Evolutionary conservation across 768 basidiomycete species (phyloP), one percentile per base, ranked within the genome.

Genomic region (Lactarius akahatsu): DNA sequence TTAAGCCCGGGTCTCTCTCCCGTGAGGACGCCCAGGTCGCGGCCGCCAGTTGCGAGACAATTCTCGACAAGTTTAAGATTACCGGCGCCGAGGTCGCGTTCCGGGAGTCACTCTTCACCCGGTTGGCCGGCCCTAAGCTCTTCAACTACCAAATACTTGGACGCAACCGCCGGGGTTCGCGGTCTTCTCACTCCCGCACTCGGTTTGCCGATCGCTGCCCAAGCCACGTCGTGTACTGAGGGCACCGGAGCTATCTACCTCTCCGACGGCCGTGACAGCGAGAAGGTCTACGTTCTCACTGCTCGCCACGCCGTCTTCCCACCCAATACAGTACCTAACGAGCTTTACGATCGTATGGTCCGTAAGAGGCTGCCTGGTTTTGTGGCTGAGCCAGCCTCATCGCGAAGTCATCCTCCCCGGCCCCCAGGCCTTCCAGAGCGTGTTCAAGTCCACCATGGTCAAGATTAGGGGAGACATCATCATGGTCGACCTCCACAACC

Each of bases 211-310:
- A 66, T 66, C 55, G 55, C 34, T 59, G 56, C 60, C 1, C 23
- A 40, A 28, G 30, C 45, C 5, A 50, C 57, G 15, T 36, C 41
- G 38, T 30, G 20, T 6, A 2, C 16, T 26, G 52, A 56, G n/a
- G 78, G 79, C 10, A 79, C 79, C 7, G 72, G 72, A 4, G 76
- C 75, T 8, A 73, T 78, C 64, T 79, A 78, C 73, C 71, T 78
- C 60, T 59, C 72, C 16, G 73, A 78, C 69, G 77, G 75, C 68
- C 73, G 73, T 41, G 57, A 64, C 66, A 76, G 72, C 66, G 62
- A 73, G 57, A 73, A 62, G 18, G 64, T 73, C 60, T 73, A 76
- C 62, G 71, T 72, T 32, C 71, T 77, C 64, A 72, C 76, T 11
- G 74, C 75, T 65, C 75, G 74, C 52, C 78, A 77, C n/a, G 72